Conservation (phyloP, 78 protist species). For the Monosiga brevicollis region DNA sequence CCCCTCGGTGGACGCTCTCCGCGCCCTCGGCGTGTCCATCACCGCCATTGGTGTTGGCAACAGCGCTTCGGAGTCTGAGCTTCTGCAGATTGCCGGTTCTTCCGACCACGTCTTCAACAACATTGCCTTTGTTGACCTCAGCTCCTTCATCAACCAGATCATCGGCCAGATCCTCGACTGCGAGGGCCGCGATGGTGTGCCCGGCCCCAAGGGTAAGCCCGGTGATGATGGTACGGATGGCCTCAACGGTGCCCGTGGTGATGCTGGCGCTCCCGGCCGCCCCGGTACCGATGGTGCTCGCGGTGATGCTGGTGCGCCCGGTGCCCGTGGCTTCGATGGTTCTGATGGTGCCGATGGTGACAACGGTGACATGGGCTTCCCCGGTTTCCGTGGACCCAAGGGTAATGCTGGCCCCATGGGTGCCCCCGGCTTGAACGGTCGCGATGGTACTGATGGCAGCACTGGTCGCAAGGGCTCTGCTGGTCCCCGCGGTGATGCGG, state of each 20-base stretch:
- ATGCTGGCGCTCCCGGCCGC: background rate
- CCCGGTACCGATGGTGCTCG: background rate
- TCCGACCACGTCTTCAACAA: background rate
- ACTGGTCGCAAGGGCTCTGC: background rate
- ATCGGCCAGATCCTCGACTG: background rate
- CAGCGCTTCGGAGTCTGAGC: background rate
- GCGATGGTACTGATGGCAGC: background rate
- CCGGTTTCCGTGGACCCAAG: background rate
- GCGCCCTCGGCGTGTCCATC: background rate
- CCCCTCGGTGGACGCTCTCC: background rate
- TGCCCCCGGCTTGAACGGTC: background rate
- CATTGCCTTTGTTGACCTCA: background rate
- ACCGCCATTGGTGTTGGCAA: background rate
- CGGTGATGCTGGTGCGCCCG: background rate
- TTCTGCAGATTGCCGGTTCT: background rate
- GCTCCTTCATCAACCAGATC: background rate
- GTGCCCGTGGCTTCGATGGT: background rate
- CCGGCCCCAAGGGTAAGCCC: background rate
- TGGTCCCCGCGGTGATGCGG: background rate
- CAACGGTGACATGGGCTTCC: background rate
- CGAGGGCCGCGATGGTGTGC: background rate
- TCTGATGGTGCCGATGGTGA: background rate
- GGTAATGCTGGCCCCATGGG: background rate
- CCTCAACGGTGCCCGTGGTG: background rate
- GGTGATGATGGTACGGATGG: background rate